Conservation (phyloP, 331 rosid genomes). For the Saraca asoca region DNA sequence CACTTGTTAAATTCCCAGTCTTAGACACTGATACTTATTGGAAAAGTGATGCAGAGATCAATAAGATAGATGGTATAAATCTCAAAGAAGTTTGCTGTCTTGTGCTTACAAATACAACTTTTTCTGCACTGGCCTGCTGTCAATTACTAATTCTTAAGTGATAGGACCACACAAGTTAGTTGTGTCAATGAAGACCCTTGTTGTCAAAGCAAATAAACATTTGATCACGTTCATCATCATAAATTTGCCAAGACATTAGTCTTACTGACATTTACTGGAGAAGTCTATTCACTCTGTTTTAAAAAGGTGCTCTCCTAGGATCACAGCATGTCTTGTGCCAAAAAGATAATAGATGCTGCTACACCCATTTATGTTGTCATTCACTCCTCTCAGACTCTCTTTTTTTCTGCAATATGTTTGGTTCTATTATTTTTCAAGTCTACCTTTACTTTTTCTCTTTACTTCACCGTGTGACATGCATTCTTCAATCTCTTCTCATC, state of each 20-base stretch:
- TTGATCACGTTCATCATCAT: not conserved
- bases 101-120: not conserved
- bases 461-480: not conserved
- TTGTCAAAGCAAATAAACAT: not conserved
- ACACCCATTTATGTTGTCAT: not conserved
- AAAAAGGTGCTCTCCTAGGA: not conserved
- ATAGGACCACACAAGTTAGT: not conserved
- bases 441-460: not conserved
- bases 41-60: not conserved
- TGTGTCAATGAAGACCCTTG: not conserved
- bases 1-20: not conserved
- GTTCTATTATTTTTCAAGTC: too few relatives aligned
- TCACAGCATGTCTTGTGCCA: not conserved
- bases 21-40: not conserved
- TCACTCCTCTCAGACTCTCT: not conserved
- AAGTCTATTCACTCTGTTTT: not conserved
- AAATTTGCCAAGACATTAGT: not conserved
- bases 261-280: not conserved
- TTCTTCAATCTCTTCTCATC: not conserved
- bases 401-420: too few relatives aligned
- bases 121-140: not conserved
- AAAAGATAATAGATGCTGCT: not conserved
- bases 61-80: not conserved
- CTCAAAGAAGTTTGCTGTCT: conserved; percentile 13
- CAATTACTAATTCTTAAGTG: not conserved